A percentile compares a stretch with the other conserved stretches of the same genome.
Evolutionary conservation across 2,329 filamentous ascomycete species (phyloP).

Genomic region (Diaporthe helianthi): DNA sequence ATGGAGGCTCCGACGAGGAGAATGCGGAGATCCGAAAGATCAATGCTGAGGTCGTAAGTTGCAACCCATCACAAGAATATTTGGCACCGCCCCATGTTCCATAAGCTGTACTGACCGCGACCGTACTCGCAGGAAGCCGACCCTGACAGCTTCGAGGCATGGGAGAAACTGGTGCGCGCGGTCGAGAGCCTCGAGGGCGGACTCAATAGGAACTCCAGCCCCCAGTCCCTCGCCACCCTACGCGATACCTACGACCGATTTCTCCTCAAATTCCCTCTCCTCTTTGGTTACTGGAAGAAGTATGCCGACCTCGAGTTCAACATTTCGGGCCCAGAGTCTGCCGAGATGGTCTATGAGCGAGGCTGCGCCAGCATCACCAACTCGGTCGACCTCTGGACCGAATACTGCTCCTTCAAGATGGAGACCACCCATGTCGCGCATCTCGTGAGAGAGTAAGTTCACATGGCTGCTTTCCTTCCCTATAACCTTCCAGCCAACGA

Average conservation of each 20-base stretch:
- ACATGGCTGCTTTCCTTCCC: constrained; percentile 69
- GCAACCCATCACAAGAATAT: not conserved
- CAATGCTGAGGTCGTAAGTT: constrained; percentile 76
- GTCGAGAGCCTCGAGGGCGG: constrained; percentile 89
- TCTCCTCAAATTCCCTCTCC: constrained; percentile 89
- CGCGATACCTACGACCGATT: constrained; percentile 92
- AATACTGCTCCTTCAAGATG: constrained; percentile 97
- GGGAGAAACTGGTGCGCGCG: constrained; percentile 89
- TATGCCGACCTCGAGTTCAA: constrained; percentile 98
- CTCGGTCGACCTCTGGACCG: constrained; percentile 95
- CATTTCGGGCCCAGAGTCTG: constrained; percentile 94
- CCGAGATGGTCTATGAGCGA: constrained; percentile 97
- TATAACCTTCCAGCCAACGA: constrained; percentile 53
- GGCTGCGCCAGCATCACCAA: constrained; percentile 91
- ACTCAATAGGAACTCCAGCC: constrained; percentile 94
- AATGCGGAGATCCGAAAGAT: constrained; percentile 83
- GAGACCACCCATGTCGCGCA: constrained; percentile 95
- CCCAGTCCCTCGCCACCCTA: constrained; percentile 86
- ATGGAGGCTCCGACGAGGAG: constrained; percentile 79
- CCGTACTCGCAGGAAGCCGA: constrained; percentile 62
- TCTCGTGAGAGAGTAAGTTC: constrained; percentile 99
- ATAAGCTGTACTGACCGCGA: constrained; percentile 26
- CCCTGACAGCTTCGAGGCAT: constrained; percentile 89
- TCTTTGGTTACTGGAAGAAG: constrained; percentile 99
- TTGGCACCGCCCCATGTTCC: not conserved